Evolutionary conservation across 192 early-diverging fungal genomes (phyloP).

Genomic region (Coemansia reversa): DNA sequence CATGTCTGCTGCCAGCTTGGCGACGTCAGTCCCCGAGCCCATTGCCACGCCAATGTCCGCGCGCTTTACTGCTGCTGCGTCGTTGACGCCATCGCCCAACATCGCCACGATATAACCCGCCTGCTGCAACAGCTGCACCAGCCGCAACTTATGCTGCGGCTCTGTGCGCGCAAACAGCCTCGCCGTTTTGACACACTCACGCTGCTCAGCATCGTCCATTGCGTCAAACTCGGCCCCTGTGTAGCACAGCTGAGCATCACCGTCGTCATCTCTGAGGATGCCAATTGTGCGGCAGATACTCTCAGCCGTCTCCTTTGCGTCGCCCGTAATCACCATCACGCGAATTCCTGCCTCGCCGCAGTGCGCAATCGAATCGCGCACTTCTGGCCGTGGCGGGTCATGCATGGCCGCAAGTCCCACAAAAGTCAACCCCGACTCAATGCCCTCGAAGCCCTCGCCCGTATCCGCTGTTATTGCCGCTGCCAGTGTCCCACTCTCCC

Average conservation of each 20-base stretch:
- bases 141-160: constrained; percentile 91
- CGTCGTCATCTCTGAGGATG: constrained; percentile 72
- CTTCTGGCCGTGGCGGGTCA: constrained; percentile 96
- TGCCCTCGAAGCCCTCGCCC: constrained; percentile 57
- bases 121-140: constrained; percentile 88
- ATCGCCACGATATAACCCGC: constrained; percentile 60
- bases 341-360: constrained; percentile 95
- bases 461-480: constrained; percentile 53
- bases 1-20: constrained; percentile 98
- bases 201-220: constrained; percentile 71
- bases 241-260: constrained; percentile 62
- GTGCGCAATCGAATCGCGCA: constrained; percentile 74
- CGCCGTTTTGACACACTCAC: constrained; percentile 68
- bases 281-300: constrained; percentile 94
- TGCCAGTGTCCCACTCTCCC: constrained; percentile 38
- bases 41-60: constrained; percentile 99
- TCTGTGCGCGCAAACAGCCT: constrained; percentile 92
- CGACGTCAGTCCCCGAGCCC: constrained; percentile 98
- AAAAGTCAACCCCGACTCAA: constrained; percentile 89
- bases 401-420: constrained; percentile 94
- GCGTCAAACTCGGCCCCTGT: constrained; percentile 97
- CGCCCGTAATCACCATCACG: constrained; percentile 98
- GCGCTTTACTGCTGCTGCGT: constrained; percentile 95
- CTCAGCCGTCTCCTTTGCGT: constrained; percentile 97
- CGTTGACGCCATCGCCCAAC: constrained; percentile 99